Conservation (phyloP, 148 eudicot species). For the Linanthus parryae region DNA sequence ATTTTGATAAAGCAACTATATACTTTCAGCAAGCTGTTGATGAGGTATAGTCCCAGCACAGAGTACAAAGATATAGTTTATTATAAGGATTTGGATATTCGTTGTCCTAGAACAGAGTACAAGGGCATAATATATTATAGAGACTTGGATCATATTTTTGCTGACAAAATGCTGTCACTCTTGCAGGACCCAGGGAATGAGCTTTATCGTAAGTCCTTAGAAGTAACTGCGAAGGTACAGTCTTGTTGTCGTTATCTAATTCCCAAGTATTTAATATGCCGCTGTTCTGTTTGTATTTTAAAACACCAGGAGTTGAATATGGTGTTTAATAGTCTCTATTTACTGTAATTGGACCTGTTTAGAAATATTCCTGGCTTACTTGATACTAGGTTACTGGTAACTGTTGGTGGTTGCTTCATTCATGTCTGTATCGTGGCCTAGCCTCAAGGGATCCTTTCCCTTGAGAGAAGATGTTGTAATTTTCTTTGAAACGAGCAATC, state of each 20-base stretch:
- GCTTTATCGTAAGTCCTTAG: slow-evolving; percentile 50
- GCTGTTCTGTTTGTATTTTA: background rate
- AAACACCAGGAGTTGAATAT: background rate
- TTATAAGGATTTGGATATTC: no score
- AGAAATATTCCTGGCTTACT: background rate
- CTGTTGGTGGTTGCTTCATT: background rate
- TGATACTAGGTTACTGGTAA: background rate
- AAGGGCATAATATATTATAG: background rate
- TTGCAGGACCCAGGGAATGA: slow-evolving; percentile 62
- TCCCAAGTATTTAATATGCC: background rate
- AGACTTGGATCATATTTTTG: background rate
- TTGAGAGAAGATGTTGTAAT: no score
- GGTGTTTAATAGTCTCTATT: background rate
- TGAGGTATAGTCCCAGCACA: slow-evolving; percentile 24
- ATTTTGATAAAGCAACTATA: slow-evolving; percentile 39
- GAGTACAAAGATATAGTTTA: background rate
- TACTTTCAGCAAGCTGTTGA: slow-evolving; percentile 49
- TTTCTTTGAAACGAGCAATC: no score
- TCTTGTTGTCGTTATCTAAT: slow-evolving; percentile 1
- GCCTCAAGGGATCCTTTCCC: no score
- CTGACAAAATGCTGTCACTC: background rate
- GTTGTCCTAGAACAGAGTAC: no score
- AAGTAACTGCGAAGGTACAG: slow-evolving; percentile 53
- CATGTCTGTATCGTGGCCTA: no score
- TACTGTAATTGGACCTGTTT: background rate